Conservation (phyloP, 1,139 yeast genomes). For the Ogataea hybrid region DNA sequence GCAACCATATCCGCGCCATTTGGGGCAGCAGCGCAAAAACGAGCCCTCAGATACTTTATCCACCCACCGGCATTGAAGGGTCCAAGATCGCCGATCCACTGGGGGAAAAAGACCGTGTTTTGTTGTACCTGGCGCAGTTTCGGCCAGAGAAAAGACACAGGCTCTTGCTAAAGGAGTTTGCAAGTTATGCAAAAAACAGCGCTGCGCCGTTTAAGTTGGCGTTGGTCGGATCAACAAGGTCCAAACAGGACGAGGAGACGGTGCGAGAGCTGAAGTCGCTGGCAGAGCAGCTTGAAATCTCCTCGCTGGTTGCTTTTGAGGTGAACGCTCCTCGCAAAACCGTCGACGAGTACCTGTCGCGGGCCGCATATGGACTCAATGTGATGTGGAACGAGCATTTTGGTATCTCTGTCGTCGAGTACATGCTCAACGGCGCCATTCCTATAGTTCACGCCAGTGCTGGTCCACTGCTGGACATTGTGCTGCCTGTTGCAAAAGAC, state of each 20-base stretch:
- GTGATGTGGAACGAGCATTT: slow-evolving; percentile 99
- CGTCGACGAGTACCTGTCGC: slow-evolving; percentile 53
- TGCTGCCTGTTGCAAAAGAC: slow-evolving; percentile 47
- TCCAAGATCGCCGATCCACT: too few species aligned
- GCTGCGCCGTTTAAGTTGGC: too few species aligned
- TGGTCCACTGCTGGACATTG: slow-evolving; percentile 90
- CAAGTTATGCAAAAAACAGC: too few species aligned
- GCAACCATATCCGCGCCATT: too few species aligned
- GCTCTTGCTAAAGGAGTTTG: too few species aligned
- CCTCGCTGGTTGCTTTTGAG: slow-evolving; percentile 56
- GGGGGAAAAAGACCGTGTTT: too few species aligned
- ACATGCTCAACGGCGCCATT: slow-evolving; percentile 79
- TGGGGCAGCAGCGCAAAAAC: too few species aligned
- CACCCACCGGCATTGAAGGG: too few species aligned
- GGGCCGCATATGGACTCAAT: slow-evolving; percentile 76
- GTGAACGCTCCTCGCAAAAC: slow-evolving; percentile 73
- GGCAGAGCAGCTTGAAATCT: slow-evolving; percentile 48
- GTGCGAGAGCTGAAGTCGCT: slow-evolving; percentile 48
- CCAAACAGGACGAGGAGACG: slow-evolving; percentile 62
- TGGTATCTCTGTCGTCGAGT: slow-evolving; percentile 97
- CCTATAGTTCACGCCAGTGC: slow-evolving; percentile 94
- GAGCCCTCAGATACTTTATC: too few species aligned
- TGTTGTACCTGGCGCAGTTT: too few species aligned
- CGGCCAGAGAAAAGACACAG: too few species aligned
- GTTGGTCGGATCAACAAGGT: too few species aligned